Conservation (phyloP, 2,329 filamentous ascomycete species). For the Cadophora sp. region DNA sequence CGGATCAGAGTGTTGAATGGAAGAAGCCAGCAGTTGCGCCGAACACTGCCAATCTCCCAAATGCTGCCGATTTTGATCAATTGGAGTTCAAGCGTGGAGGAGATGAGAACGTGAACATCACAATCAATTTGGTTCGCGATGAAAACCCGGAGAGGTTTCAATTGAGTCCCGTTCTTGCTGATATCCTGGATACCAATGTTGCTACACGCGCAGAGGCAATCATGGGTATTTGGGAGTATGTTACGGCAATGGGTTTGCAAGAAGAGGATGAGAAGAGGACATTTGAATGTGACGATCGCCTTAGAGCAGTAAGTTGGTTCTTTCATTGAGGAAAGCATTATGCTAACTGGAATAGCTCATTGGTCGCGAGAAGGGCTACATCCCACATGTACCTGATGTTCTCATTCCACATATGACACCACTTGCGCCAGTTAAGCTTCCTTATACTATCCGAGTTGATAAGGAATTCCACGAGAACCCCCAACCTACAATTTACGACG, state of each 20-base stretch:
- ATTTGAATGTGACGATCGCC: slow-evolving; percentile 85
- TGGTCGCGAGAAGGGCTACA: slow-evolving; percentile 75
- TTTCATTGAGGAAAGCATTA: not conserved
- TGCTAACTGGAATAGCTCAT: slow-evolving; percentile 63
- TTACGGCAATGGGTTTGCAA: slow-evolving; percentile 82
- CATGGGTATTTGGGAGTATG: slow-evolving; percentile 95
- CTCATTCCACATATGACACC: slow-evolving; percentile 80
- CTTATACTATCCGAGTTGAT: slow-evolving; percentile 94
- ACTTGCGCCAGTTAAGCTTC: slow-evolving; percentile 80
- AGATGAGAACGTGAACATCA: slow-evolving; percentile 92
- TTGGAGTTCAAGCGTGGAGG: slow-evolving; percentile 90
- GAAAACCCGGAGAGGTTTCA: slow-evolving; percentile 86
- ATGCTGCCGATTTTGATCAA: slow-evolving; percentile 84
- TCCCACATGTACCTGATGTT: slow-evolving; percentile 84
- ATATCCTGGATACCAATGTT: slow-evolving; percentile 85
- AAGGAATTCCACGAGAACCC: slow-evolving; percentile 78
- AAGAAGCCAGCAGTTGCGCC: slow-evolving; percentile 72
- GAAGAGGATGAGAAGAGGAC: slow-evolving; percentile 95
- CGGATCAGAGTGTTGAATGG: slow-evolving; percentile 78
- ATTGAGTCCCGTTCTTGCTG: slow-evolving; percentile 78
- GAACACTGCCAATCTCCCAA: slow-evolving; percentile 56
- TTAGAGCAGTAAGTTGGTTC: slow-evolving; percentile 71
- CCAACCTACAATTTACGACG: slow-evolving; percentile 85
- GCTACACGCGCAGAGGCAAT: slow-evolving; percentile 88
- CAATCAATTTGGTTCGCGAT: slow-evolving; percentile 83